Base-by-base conservation (phyloP, 495 filamentous ascomycete species). In the Aspergillus incahuasiensis region DNA sequence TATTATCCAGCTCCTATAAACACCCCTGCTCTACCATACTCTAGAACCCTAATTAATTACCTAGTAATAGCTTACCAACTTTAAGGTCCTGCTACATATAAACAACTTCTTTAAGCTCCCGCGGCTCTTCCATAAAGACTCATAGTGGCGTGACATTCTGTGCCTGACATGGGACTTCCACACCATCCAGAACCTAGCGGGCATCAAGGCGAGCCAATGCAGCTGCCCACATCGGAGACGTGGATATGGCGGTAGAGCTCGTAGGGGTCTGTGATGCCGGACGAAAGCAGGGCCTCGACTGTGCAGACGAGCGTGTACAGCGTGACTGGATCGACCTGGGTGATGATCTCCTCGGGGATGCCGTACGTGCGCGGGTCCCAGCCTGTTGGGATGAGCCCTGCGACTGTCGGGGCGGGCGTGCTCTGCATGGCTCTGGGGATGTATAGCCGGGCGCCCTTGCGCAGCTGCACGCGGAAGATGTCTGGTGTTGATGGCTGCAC, bases 71-170 rank as follows among this genome's bases (percentile, higher is more conserved):
- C 56, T 75, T 39, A 63, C 64, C n/a, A 54, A 54, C 12, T 50
- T 75, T 1, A 53, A 69, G 39, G 32, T 45, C 9, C 57, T 66
- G 8, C 62, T 74, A 0, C 53, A 61, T 19, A 55, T 40, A 3
- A 59, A 60, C 7, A 52, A 60, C 7, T 61, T 44, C 2, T 28
- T 63, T 8, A 44, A 61, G 2, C 43, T 70, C 2, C 22, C 52
- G 8, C 20, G 46, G 0, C 56, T 87, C 5, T 87, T 88, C 60
- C 66, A 82, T 13, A 62, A 72, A 4, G 73, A 80, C 38, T 77
- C 78, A 7, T 89, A 81, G 70, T 86, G 84, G 83, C 75, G 83
- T 6, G 84, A 87, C 51, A 82, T 84, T 59, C 72, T 86, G 2
- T 79, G 72, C 8, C 53, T 86, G 9, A 77, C 80, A 24, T 88